phyloP scores from a whole-genome alignment of 1,139 yeast genomes.

The Nadsonia commutata region DNA sequence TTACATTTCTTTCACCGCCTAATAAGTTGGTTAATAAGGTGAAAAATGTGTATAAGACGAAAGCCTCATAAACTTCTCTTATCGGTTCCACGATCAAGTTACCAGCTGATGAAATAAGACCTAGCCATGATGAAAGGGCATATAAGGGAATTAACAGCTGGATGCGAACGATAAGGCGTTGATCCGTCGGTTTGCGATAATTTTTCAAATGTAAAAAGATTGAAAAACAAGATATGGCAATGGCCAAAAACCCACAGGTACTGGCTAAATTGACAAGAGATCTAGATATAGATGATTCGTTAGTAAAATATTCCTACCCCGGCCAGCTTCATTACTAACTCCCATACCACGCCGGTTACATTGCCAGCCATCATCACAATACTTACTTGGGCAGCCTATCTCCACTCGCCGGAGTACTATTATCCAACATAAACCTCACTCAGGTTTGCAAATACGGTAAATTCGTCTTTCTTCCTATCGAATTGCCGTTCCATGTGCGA shows the following conservation, averaged over 20 bases:
- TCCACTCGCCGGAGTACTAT: neutral
- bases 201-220: slow-evolving; percentile 43
- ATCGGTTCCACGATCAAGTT: slow-evolving; percentile 54
- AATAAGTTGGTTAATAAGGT: slow-evolving; percentile 65
- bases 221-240: slow-evolving; percentile 30
- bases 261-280: neutral
- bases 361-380: no score
- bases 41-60: slow-evolving; percentile 87
- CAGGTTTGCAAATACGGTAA: no score
- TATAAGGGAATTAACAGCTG: slow-evolving; percentile 43
- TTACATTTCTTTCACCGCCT: slow-evolving; percentile 84
- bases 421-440: neutral
- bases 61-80: slow-evolving; percentile 86
- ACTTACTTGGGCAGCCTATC: neutral
- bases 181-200: slow-evolving; percentile 82
- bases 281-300: no score
- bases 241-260: slow-evolving; percentile 20
- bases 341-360: no score
- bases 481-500: no score
- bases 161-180: slow-evolving; percentile 70
- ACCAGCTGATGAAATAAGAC: slow-evolving; percentile 33
- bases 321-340: no score
- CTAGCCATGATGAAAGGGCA: slow-evolving; percentile 41
- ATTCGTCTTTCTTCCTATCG: no score
- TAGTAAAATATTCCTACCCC: no score